Evolutionary conservation across 2,329 filamentous ascomycete genomes (phyloP).

Genomic region (Exophiala bonariae): DNA sequence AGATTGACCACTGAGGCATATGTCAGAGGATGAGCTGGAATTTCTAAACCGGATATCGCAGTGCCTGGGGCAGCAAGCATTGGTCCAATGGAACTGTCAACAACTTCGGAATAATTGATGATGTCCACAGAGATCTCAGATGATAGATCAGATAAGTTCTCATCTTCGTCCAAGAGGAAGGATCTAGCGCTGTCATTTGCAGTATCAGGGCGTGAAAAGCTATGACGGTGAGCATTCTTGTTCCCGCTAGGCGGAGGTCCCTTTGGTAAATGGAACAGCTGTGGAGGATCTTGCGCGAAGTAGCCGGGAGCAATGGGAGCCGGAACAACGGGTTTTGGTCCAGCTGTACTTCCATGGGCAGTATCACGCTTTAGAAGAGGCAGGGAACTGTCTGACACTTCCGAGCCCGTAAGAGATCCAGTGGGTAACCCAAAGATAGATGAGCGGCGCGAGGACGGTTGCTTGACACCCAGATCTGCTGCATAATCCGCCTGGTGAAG

Average conservation of each 20-base stretch:
- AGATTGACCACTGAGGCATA: conserved; percentile 48
- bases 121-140: conserved; percentile 54
- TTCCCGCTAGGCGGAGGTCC: conserved; percentile 27
- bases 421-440: conserved; percentile 38
- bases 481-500: conserved; percentile 6
- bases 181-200: conserved; percentile 37
- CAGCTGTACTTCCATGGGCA: conserved; percentile 13
- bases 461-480: conserved; percentile 1
- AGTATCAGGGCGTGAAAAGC: conserved; percentile 27
- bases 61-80: conserved; percentile 36
- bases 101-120: conserved; percentile 41
- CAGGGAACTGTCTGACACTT: conserved; percentile 73
- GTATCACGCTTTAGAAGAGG: conserved; percentile 70
- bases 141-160: conserved; percentile 55
- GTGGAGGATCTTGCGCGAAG: conserved; percentile 22
- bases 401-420: conserved; percentile 58
- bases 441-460: conserved; percentile 19
- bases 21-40: conserved; percentile 45
- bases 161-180: conserved; percentile 54
- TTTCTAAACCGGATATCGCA: conserved; percentile 39
- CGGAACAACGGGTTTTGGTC: background rate
- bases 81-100: conserved; percentile 31
- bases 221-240: conserved; percentile 28
- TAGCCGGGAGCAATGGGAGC: conserved; percentile 16
- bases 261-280: conserved; percentile 24